phyloP scores from a whole-genome alignment of 164 flowering plant genomes.

The Berberis vulgaris region DNA sequence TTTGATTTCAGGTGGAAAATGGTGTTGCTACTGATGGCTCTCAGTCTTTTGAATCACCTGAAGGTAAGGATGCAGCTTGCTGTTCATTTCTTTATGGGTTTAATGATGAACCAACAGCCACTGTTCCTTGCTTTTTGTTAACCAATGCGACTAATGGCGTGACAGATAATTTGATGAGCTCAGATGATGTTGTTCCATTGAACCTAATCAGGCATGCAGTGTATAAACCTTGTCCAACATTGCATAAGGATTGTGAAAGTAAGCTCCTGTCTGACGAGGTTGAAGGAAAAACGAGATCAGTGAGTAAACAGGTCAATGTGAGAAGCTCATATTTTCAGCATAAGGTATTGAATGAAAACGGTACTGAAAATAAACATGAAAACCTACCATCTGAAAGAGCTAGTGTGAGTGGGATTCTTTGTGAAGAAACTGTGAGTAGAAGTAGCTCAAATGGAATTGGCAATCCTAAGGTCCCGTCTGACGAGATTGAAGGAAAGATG shows the following conservation, averaged over 20 bases:
- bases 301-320: slow-evolving; percentile 25
- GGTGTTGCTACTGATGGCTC: slow-evolving; percentile 11
- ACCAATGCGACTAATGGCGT: slow-evolving; percentile 7
- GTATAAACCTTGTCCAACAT: slow-evolving; percentile 28
- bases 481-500: slow-evolving; percentile 22
- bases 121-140: neutral
- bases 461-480: slow-evolving; percentile 6
- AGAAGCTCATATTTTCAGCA: slow-evolving; percentile 57
- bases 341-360: slow-evolving; percentile 20
- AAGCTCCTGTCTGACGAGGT: slow-evolving; percentile 13
- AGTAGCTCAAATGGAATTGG: slow-evolving; percentile 8
- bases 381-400: slow-evolving; percentile 14
- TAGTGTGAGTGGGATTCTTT: slow-evolving; percentile 1
- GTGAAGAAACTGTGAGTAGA: slow-evolving; percentile 10
- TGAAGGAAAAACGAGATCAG: slow-evolving; percentile 22
- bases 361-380: slow-evolving; percentile 16
- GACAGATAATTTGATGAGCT: slow-evolving; percentile 11
- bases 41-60: slow-evolving; percentile 14
- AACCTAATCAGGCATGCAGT: slow-evolving; percentile 20
- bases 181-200: slow-evolving; percentile 14
- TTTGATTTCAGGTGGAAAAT: slow-evolving; percentile 29
- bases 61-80: slow-evolving; percentile 18
- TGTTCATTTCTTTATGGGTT: neutral
- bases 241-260: slow-evolving; percentile 25
- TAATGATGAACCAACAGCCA: neutral